Conservation (phyloP, 352 stramenopile genomes). For the Aphanomyces euteiches region DNA sequence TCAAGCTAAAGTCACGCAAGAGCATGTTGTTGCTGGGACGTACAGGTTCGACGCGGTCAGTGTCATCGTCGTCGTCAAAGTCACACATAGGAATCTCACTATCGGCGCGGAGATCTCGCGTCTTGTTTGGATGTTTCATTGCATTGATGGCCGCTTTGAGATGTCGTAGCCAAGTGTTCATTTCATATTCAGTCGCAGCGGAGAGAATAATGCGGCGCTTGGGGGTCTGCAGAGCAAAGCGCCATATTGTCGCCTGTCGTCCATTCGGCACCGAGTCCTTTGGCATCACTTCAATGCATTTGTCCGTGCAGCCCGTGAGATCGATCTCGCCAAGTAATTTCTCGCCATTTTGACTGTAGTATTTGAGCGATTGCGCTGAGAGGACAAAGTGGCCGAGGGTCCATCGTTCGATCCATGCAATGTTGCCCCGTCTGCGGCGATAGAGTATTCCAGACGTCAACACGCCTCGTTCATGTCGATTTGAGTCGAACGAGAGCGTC, state of each 20-base stretch:
- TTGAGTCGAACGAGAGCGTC: conserved; percentile 25
- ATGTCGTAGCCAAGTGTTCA: conserved; percentile 26
- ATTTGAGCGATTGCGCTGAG: conserved; percentile 5
- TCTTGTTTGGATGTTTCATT: background rate
- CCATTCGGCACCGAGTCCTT: conserved; percentile 28
- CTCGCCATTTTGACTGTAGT: conserved; percentile 28
- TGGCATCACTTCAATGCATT: conserved; percentile 21
- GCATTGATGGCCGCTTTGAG: conserved; percentile 4
- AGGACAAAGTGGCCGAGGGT: conserved; percentile 28
- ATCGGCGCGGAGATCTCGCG: background rate
- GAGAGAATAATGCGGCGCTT: conserved; percentile 25
- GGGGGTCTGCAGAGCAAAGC: conserved; percentile 16
- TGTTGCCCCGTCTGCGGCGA: conserved; percentile 16
- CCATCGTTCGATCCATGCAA: conserved; percentile 27
- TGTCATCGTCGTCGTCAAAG: background rate
- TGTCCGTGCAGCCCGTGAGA: conserved; percentile 11
- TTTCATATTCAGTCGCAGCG: conserved; percentile 26
- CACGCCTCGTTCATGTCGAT: conserved; percentile 11
- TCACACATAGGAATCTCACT: conserved; percentile 5
- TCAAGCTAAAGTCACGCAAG: conserved; percentile 4
- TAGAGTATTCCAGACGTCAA: conserved; percentile 21
- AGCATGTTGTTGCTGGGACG: background rate
- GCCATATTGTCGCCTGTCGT: conserved; percentile 24
- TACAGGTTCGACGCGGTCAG: background rate
- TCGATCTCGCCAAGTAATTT: conserved; percentile 18